Evolutionary conservation across 1,284 basidiomycete genomes (phyloP), one percentile per base, ranked within the genome.

Genomic region (Boletus coffeatus): DNA sequence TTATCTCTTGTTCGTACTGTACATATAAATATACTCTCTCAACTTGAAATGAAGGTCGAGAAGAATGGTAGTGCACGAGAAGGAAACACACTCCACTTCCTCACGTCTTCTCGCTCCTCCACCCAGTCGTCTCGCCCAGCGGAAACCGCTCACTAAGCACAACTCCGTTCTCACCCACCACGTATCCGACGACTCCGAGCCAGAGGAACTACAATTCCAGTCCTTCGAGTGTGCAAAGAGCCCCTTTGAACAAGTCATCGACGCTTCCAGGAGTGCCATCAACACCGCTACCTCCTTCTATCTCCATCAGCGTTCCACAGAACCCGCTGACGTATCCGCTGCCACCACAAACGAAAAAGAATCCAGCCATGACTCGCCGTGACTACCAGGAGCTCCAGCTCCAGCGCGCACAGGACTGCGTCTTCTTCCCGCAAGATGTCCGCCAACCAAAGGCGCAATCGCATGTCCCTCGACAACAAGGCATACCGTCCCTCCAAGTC

Each of bases 401-500:
- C 37, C 74, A 74, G 52, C 68, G 55, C n/a, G 3, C 43, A 6
- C 80, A 82, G 60, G 74, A 76, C 11, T n/a, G 72, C 74, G 73
- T 48, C 60, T 64, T 63, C 74, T 67, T 62, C 73, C 66, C 65
- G 70, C 69, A 66, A 69, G 39, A 32, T 48, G 1, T 55, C 70
- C 56, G 71, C 76, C 2, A 71, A 73, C 6, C 78, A 80, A 61
- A 82, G 79, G 70, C 82, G 85, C 37, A 81, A 80, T 66, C 82
- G 85, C 36, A 89, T 92, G 64, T 88, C 89, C 0, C 69, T 76
- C 43, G 90, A 92, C 72, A 90, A 92, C 74, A 89, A 88, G 70
- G 89, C 90, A 1, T 93, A 92, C 70, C 82, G 83, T 60, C 91
- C 90, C 18, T 75, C 83, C 0, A 71, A 71, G 62, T 87, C 86